Evolutionary conservation across 225 moss, liverwort and hornwort species (phyloP).

Genomic region (Physcomitrellopsis africana): DNA sequence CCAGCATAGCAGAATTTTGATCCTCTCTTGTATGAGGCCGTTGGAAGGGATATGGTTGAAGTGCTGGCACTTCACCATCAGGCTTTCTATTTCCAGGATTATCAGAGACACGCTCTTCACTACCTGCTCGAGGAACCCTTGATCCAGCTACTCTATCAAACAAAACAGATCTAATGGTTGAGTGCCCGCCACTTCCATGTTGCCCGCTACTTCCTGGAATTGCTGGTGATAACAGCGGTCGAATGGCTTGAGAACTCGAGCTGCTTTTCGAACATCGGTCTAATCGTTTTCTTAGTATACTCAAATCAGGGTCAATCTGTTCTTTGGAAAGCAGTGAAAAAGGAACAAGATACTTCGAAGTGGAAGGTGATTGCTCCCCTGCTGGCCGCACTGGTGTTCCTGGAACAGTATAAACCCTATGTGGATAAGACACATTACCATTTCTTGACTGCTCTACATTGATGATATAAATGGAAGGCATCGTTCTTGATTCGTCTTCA

Average conservation of each 20-base stretch:
- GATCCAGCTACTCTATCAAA: conserved; percentile 38
- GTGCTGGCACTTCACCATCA: conserved; percentile 37
- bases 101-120: conserved; percentile 40
- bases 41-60: conserved; percentile 35
- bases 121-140: background rate
- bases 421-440: conserved; percentile 66
- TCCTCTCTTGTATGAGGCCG: conserved; percentile 45
- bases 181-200: conserved; percentile 38
- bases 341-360: conserved; percentile 22
- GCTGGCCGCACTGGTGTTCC: conserved; percentile 45
- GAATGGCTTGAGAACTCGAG: conserved; percentile 43
- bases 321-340: conserved; percentile 30
- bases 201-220: conserved; percentile 37
- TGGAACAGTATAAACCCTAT: conserved; percentile 59
- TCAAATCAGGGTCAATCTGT: conserved; percentile 38
- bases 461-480: conserved; percentile 34
- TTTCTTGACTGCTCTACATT: conserved; percentile 59
- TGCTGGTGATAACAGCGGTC: conserved; percentile 47
- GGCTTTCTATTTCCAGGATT: conserved; percentile 29
- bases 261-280: conserved; percentile 41
- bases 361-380: conserved; percentile 35
- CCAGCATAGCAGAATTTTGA: conserved; percentile 48
- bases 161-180: conserved; percentile 32
- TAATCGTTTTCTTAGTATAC: conserved; percentile 44
- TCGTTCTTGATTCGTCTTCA: conserved; percentile 28